These are phyloP conservation scores for Ceratopteris richardii DNA, from an alignment of 75 land plant species.

Conservation along the genomic window DNA sequence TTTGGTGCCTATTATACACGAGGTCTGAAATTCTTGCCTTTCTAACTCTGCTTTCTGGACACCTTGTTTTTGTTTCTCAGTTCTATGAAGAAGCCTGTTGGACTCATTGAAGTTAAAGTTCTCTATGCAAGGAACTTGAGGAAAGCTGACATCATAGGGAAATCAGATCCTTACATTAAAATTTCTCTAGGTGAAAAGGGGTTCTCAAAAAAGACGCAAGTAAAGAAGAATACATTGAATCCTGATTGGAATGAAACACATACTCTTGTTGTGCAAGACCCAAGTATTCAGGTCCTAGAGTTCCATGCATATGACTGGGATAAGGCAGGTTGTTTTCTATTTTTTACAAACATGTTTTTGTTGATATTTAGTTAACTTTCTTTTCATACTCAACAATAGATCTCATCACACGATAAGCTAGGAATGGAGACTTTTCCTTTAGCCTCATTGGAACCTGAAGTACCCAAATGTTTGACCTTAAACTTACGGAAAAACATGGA, in stretches of 20 bases:
- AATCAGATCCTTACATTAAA: constrained; percentile 95
- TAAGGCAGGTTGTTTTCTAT: constrained; percentile 46
- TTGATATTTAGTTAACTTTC: neutral
- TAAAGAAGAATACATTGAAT: constrained; percentile 75
- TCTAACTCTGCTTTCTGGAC: too few species aligned
- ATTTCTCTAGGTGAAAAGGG: constrained; percentile 61
- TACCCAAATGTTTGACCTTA: constrained; percentile 45
- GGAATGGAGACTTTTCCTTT: constrained; percentile 90
- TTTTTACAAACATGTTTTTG: neutral
- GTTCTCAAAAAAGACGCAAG: constrained; percentile 59
- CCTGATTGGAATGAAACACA: constrained; percentile 93
- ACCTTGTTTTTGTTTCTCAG: constrained; percentile 8
- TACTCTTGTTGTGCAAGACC: constrained; percentile 83
- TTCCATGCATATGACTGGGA: constrained; percentile 92
- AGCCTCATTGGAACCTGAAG: constrained; percentile 40
- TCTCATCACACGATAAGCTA: constrained; percentile 69
- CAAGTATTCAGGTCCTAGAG: constrained; percentile 61
- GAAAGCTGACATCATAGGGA: constrained; percentile 83
- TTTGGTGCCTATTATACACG: too few species aligned
- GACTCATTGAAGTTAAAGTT: constrained; percentile 79
- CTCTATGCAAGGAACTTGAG: constrained; percentile 52
- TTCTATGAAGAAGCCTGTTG: constrained; percentile 78
- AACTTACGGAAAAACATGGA: constrained; percentile 60
- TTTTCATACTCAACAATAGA: constrained; percentile 29
- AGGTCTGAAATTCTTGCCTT: too few species aligned